Base-by-base conservation (phyloP, 306 rosid genomes). In the Pachyrhizus erosus region DNA sequence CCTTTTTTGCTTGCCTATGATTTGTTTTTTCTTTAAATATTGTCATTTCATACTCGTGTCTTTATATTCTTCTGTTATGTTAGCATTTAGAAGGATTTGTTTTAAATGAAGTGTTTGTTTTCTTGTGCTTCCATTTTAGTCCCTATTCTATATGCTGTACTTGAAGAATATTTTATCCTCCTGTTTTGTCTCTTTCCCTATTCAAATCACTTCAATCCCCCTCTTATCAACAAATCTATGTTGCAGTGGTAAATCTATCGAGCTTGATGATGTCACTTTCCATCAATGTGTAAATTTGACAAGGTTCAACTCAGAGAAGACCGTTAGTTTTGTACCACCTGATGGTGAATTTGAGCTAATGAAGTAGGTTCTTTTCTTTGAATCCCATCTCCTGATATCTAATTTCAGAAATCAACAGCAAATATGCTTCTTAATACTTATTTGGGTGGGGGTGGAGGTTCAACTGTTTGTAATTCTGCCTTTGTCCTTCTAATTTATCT, bases 291-390 rank as follows among this genome's bases (percentile, higher is more conserved):
- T 94, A 79, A 94, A 94, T 81, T 88, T 94, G 91, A 92, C 97
- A 7, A 89, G 98, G 84, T 94, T 94, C 86, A 94, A 94, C 86
- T 88, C 97, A 57, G 97, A 90, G 92, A 94, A 92, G 90, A 92
- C 98, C 0, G 98, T 94, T 79, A 94, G 98, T 87, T 94, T 94
- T 74, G 98, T 94, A 88, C 98, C 98, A 52, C 98, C 98, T 13
- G 98, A 94, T 62, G 98, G 98, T 80, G 98, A 94, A 92, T 94
- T 94, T 87, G 98, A 92, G 64, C 90, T 90, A 85, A 94, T 94
- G 98, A 94, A 92, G 98, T 94, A 89, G 78, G 93, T 52, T 86
- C 37, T 42, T 31, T 31, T 21, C 45, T 81, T 18, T 45, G 34
- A 73, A 46, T 74, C 61, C 14, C 34, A 23, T 82, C 49, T 21